Evolutionary conservation across 805 yeast genomes (phyloP).

Genomic region (Yamadazyma ubonensis): DNA sequence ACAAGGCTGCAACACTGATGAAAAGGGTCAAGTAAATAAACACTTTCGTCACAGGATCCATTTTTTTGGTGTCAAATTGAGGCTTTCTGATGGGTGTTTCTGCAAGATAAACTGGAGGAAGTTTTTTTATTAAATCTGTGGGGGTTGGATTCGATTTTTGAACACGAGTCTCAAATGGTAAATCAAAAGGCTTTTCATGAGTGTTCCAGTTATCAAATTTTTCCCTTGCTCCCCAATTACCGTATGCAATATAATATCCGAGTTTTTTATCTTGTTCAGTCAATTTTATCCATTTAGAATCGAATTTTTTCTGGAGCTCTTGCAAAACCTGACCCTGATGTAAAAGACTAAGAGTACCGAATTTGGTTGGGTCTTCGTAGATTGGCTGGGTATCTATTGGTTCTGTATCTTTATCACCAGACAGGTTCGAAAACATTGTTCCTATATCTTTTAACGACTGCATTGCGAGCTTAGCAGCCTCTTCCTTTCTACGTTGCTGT

Average conservation of each 20-base stretch:
- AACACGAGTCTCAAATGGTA: conserved; percentile 45
- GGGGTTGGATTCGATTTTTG: conserved; percentile 25
- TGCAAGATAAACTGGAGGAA: conserved; percentile 42
- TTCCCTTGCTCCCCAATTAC: conserved; percentile 69
- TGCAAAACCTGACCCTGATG: conserved; percentile 59
- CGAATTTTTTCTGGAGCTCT: conserved; percentile 50
- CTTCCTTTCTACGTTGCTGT: conserved; percentile 20
- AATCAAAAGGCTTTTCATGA: conserved; percentile 50
- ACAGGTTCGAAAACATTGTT: conserved; percentile 28
- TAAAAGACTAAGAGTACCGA: conserved; percentile 36
- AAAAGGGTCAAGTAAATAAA: conserved; percentile 50
- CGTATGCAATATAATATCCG: conserved; percentile 63
- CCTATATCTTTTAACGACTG: conserved; percentile 43
- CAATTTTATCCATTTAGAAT: conserved; percentile 55
- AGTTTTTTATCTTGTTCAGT: conserved; percentile 51
- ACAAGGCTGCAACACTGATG: conserved; percentile 51
- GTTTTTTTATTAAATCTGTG: conserved; percentile 27
- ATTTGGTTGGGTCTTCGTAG: conserved; percentile 35
- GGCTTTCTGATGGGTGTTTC: conserved; percentile 44
- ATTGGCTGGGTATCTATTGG: conserved; percentile 48
- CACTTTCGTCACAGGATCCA: conserved; percentile 58
- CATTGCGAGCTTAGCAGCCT: conserved; percentile 40
- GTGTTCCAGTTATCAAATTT: conserved; percentile 47
- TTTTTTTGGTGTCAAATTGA: conserved; percentile 46
- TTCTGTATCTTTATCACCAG: conserved; percentile 44